Base-by-base conservation (phyloP, 495 filamentous ascomycete species). In the Xylaria sp. region DNA sequence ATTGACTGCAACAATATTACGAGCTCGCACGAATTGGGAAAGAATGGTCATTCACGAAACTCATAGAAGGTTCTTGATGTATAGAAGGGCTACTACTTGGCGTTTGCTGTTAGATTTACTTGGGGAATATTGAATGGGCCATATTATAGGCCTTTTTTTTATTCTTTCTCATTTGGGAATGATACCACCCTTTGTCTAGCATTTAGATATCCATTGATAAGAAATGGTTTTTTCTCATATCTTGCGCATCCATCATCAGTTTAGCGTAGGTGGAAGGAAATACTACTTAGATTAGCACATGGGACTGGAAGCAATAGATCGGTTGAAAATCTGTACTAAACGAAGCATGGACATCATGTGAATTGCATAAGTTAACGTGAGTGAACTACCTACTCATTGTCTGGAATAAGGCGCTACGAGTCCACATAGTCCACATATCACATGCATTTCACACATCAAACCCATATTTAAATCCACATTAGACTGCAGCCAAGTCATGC, bases 341-440 rank as follows among this genome's bases (percentile, higher is more conserved):
- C 58, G 2, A 43, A 31, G 15, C 14, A 29, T 55, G 26, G 24
- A 3, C 6, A 48, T 48, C 3, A 46, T 63, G 15, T 33, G 61
- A 63, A 33, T 3, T 46, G 61, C 41, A 46, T 33, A 29, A 40
- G 12, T 35, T 53, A 55, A 14, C 26, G 12, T 31, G 26, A 31
- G n/a, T 44, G 41, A 35, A 33, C 21, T 6, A 24, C n/a, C n/a
- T n/a, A n/a, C n/a, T n/a, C n/a, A n/a, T n/a, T n/a, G n/a, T n/a
- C n/a, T n/a, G n/a, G 14, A 46, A 26, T 64, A 19, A 31, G 26
- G 41, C 21, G 37, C 21, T 24, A 3, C 9, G n/a, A 17, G 33
- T 35, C 62, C 62, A 52, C 46, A 52, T 50, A 50, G n/a, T 46
- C 62, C 62, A 66, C 62, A 66, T 66, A 66, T 66, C 62, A 66